Percentiles rank a stretch among this genome's conserved stretches.
Conservation (phyloP, 2,329 filamentous ascomycete genomes). For the Epichloe hybrida region DNA sequence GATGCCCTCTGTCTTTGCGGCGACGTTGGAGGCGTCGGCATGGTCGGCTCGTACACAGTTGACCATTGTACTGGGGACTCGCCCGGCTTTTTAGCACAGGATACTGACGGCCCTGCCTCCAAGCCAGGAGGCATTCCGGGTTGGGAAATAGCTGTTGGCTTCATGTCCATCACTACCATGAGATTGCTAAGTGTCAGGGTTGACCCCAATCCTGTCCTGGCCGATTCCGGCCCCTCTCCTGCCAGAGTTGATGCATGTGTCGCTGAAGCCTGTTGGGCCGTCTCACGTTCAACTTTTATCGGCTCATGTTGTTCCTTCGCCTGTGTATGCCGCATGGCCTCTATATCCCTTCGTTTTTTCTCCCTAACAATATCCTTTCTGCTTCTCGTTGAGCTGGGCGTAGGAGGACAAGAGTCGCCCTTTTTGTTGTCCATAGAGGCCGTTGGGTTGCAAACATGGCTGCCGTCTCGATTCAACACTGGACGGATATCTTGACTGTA, state of each 20-base stretch:
- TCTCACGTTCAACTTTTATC: not conserved
- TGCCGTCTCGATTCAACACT: not conserved
- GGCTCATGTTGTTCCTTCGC: conserved; percentile 9
- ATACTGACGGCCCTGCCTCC: not conserved
- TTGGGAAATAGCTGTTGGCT: conserved; percentile 15
- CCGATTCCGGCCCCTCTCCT: not conserved
- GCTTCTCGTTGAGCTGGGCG: conserved; percentile 14
- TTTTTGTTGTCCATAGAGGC: conserved; percentile 5
- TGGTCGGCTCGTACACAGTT: conserved; percentile 3
- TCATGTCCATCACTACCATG: conserved; percentile 26
- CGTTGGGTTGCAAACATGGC: not conserved
- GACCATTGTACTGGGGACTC: not conserved
- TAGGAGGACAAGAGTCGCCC: conserved; percentile 8
- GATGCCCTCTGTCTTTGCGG: conserved; percentile 10
- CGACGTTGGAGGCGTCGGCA: conserved; percentile 20
- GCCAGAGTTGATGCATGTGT: not conserved
- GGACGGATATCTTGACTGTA: not conserved
- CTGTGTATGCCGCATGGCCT: conserved; percentile 15
- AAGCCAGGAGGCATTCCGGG: not conserved
- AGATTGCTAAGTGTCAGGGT: conserved; percentile 20
- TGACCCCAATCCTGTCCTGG: not conserved
- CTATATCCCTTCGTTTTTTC: conserved; percentile 27
- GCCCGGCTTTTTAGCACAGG: not conserved
- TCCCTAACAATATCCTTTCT: conserved; percentile 26
- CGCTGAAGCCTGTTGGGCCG: not conserved